Conservation (phyloP, 2,329 filamentous ascomycete species). For the Scedosporium boydii region DNA sequence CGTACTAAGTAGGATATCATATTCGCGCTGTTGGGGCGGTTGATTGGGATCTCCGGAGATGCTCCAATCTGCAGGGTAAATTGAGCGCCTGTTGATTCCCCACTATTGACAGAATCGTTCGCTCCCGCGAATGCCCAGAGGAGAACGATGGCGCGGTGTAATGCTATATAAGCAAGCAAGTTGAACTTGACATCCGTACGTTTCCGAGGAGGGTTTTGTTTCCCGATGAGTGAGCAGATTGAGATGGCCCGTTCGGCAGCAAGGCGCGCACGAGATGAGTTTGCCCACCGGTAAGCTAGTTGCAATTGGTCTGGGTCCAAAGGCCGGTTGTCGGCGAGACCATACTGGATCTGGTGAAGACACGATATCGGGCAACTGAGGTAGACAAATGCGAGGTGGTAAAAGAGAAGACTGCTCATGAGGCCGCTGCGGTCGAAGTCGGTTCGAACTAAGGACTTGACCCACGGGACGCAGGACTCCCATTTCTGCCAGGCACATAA, state of each 20-base stretch:
- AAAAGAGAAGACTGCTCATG: slow-evolving; percentile 1
- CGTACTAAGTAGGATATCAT: background rate
- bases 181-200: slow-evolving; percentile 70
- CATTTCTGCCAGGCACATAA: background rate
- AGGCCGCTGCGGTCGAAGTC: background rate
- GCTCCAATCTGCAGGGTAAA: background rate
- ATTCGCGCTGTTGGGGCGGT: background rate
- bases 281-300: background rate
- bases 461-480: background rate
- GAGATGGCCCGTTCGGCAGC: background rate
- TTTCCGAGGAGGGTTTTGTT: background rate
- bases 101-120: background rate
- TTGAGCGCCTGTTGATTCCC: background rate
- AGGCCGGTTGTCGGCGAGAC: background rate
- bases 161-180: slow-evolving; percentile 88
- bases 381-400: background rate
- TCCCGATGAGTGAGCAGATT: slow-evolving; percentile 1
- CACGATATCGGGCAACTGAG: background rate
- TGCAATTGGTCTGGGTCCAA: background rate
- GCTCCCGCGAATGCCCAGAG: slow-evolving; percentile 84
- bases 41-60: background rate
- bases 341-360: slow-evolving; percentile 1
- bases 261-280: background rate
- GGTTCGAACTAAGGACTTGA: background rate
- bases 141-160: slow-evolving; percentile 95